These are phyloP conservation scores for Colletotrichum coccodes DNA, from an alignment of 2,329 filamentous ascomycete species.

Conservation along the genomic window DNA sequence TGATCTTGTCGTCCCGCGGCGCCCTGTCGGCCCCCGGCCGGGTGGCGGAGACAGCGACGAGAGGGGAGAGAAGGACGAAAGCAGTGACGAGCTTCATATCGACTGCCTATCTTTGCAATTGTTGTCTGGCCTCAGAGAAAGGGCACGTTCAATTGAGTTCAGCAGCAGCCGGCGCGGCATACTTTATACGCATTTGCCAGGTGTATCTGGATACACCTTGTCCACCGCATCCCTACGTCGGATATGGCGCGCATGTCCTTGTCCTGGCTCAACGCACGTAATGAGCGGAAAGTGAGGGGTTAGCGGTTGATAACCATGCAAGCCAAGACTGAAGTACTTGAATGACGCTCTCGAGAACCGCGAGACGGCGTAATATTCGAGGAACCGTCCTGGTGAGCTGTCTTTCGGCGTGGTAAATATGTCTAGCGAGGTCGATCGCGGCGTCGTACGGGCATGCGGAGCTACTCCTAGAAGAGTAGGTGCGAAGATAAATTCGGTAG, in stretches of 20 bases:
- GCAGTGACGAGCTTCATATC: conserved; percentile 24
- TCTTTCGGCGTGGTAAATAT: not conserved
- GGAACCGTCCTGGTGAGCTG: not conserved
- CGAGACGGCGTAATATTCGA: not conserved
- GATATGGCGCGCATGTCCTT: not conserved
- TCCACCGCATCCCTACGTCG: not conserved
- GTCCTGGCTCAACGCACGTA: not conserved
- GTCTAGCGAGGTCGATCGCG: conserved; percentile 6
- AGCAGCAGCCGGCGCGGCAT: not conserved
- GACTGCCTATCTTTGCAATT: not conserved
- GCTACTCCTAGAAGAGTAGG: conserved; percentile 29
- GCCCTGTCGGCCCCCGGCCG: not conserved
- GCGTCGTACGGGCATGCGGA: conserved; percentile 14
- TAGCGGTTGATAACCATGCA: conserved; percentile 13
- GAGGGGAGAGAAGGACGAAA: conserved; percentile 8
- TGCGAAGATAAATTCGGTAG: conserved; percentile 4
- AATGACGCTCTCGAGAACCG: conserved; percentile 10
- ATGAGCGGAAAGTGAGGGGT: conserved; percentile 21
- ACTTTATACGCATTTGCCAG: not conserved
- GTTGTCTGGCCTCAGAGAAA: too few relatives aligned
- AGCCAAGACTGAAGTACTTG: conserved; percentile 18
- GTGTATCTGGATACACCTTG: not conserved
- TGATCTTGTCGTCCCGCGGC: conserved; percentile 27
- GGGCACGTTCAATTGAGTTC: not conserved
- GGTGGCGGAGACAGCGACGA: conserved; percentile 7